Evolutionary conservation across 164 flowering plant species (phyloP).

Genomic region (Protea cynaroides): DNA sequence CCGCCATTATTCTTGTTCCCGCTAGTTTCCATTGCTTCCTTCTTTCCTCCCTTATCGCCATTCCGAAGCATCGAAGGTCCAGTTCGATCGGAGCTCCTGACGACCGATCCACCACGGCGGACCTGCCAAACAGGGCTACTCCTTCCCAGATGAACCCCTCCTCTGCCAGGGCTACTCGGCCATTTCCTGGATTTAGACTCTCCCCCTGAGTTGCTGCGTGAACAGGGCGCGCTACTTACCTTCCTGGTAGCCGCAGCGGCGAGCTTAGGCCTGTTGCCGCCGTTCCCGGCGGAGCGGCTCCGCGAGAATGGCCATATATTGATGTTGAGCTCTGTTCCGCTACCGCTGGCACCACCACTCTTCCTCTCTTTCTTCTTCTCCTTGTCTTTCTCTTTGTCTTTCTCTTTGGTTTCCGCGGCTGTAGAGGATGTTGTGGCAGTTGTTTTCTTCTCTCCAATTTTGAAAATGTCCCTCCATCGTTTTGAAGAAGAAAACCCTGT

Average conservation of each 20-base stretch:
- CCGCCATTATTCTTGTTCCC: constrained; percentile 19
- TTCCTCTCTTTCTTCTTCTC: constrained; percentile 35
- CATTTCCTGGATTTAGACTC: constrained; percentile 73
- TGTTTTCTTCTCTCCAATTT: constrained; percentile 27
- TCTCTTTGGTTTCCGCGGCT: neutral
- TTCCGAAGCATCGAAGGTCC: neutral
- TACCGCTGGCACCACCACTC: constrained; percentile 14
- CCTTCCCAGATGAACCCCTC: constrained; percentile 81
- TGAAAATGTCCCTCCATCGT: constrained; percentile 71
- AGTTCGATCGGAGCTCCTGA: constrained; percentile 19
- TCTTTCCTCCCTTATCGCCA: constrained; percentile 23
- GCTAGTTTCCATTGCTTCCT: constrained; percentile 22
- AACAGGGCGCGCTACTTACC: constrained; percentile 91
- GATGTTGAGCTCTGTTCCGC: constrained; percentile 62
- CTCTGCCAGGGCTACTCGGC: constrained; percentile 75
- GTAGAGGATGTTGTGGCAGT: neutral
- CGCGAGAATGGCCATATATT: constrained; percentile 92
- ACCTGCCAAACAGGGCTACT: constrained; percentile 88
- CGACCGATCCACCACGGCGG: constrained; percentile 35
- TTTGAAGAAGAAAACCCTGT: constrained; percentile 37
- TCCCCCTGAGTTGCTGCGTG: constrained; percentile 83
- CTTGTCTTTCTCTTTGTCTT: constrained; percentile 31
- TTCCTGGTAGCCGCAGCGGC: constrained; percentile 38
- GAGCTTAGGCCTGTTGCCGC: constrained; percentile 36
- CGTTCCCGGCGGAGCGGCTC: constrained; percentile 80